Base-by-base conservation (phyloP, 164 flowering plant species). In the Liriodendron chinense region DNA sequence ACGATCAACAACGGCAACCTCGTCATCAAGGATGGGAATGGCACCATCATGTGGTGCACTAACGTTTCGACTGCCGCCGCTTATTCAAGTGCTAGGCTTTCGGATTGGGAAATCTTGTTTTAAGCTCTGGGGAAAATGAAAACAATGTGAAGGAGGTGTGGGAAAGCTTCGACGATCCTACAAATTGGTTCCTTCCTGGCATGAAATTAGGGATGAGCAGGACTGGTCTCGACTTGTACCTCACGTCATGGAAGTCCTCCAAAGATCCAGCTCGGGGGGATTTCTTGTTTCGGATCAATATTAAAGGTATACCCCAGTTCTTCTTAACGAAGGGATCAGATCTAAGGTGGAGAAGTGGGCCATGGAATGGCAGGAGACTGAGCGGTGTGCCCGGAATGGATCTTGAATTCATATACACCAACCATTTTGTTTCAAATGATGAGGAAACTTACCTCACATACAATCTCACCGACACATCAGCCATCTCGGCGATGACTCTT, bases 81-180 rank as follows among this genome's bases (percentile, higher is more conserved):
- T n/a, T 61, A 61, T 9, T 61, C 68, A 12, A 24, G 0, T 4
- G 72, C 73, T 2, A 76, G 72, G 66, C 71, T 82, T 6, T 53
- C 77, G 21, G 77, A 79, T 53, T 80, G 5, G 85, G 83, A 4
- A 83, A 83, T 70, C 72, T 83, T 12, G 80, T 80, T 2, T 47
- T 83, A 23, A 64, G 25, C 12, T 34, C 43, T 34, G 43, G 43
- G 5, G 43, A 34, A 3, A 2, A 64, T 64, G 66, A 2, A 4
- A 12, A 34, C 3, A 9, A 68, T 1, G 21, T 12, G 22, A 68
- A n/a, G 12, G 16, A 1, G 9, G 1, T 68, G 21, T 34, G 70
- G 70, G 48, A 68, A 34, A 68, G 70, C 48, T 68, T 68, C 20
- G 70, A 68, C 26, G 20, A 68, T 34, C 70, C 70, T n/a, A 68